A percentile compares a stretch with the other conserved stretches of the same genome.
phyloP scores from a whole-genome alignment of 805 yeast species.

The Ogataea zsoltii region DNA sequence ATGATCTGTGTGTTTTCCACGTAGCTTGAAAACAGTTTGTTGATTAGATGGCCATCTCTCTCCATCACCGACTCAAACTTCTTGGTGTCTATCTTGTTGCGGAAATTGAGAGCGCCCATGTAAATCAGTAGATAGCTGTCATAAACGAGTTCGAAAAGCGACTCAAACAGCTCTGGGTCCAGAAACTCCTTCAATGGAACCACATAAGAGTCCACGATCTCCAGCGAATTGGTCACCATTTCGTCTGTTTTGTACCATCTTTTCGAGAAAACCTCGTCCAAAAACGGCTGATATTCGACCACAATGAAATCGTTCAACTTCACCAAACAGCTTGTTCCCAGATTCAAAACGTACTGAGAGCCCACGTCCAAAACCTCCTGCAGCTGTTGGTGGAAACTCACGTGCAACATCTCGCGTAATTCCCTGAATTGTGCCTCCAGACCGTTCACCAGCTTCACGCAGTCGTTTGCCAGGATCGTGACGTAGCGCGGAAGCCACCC shows the following conservation, averaged over 20 bases:
- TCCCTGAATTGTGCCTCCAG: slow-evolving; percentile 25
- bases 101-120: slow-evolving; percentile 27
- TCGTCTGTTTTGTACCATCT: slow-evolving; percentile 33
- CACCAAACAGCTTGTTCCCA: slow-evolving; percentile 31
- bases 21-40: slow-evolving; percentile 50
- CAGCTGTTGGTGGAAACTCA: slow-evolving; percentile 25
- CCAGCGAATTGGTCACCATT: slow-evolving; percentile 27
- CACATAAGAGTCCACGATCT: slow-evolving; percentile 30
- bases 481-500: slow-evolving; percentile 34
- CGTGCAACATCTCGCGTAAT: slow-evolving; percentile 23
- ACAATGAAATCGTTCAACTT: slow-evolving; percentile 27
- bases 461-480: slow-evolving; percentile 33
- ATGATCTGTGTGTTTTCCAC: slow-evolving; percentile 33
- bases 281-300: slow-evolving; percentile 25
- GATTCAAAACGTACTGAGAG: slow-evolving; percentile 22
- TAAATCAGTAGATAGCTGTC: slow-evolving; percentile 42
- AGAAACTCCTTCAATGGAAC: slow-evolving; percentile 31
- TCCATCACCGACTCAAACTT: slow-evolving; percentile 50
- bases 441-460: slow-evolving; percentile 33
- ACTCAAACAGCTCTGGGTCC: slow-evolving; percentile 31
- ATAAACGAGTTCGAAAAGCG: slow-evolving; percentile 34
- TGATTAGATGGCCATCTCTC: slow-evolving; percentile 60
- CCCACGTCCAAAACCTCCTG: slow-evolving; percentile 19
- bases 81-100: slow-evolving; percentile 29
- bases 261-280: slow-evolving; percentile 28